A percentile compares a stretch with the other conserved stretches of the same genome.
Evolutionary conservation across 176 grass and related monocot species (phyloP).

Genomic region (Eleusine indica): DNA sequence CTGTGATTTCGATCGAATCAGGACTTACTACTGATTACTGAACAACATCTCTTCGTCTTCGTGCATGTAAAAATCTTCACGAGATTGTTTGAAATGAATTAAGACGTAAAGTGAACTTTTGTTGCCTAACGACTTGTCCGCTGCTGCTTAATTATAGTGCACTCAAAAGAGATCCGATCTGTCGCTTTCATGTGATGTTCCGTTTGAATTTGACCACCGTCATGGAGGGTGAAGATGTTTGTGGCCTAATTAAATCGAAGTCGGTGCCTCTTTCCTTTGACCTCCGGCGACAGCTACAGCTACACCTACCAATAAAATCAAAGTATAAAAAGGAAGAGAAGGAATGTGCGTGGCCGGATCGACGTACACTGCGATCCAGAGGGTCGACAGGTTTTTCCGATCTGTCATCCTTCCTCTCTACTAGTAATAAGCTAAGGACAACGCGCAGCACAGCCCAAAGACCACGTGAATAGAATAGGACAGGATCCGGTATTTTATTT

Average conservation of each 20-base stretch:
- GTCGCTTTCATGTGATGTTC: background rate
- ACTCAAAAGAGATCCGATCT: background rate
- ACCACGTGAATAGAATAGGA: background rate
- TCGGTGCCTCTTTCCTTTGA: background rate
- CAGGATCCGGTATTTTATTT: background rate
- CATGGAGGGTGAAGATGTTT: background rate
- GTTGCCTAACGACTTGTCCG: background rate
- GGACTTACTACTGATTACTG: background rate
- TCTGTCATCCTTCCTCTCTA: background rate
- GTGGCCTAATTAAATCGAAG: background rate
- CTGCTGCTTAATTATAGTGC: background rate
- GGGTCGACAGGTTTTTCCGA: background rate
- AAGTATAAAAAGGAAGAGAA: background rate
- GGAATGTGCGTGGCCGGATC: background rate
- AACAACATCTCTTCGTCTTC: background rate
- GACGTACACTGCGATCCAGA: background rate
- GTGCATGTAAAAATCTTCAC: background rate
- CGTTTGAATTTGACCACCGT: background rate
- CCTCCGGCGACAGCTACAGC: no score
- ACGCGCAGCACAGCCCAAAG: slow-evolving; percentile 31
- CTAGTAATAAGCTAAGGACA: background rate
- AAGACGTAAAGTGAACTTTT: background rate
- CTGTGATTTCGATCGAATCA: background rate
- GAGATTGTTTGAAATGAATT: background rate
- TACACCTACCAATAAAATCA: no score